Evolutionary conservation across 2,329 filamentous ascomycete species (phyloP).

Genomic region (Diaporthe destruens): DNA sequence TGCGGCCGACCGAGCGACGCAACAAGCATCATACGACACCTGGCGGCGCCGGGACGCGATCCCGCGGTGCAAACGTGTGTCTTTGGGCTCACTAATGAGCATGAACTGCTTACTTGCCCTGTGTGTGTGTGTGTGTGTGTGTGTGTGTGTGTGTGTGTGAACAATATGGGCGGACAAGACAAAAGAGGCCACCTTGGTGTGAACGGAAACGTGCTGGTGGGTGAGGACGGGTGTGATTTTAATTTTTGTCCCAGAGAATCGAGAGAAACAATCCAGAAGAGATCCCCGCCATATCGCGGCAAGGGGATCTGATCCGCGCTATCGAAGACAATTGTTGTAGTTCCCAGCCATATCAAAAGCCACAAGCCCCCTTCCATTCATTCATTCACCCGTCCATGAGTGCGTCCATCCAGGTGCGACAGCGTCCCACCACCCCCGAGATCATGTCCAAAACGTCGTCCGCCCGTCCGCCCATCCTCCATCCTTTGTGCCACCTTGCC

Average conservation of each 20-base stretch:
- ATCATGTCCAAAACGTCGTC: slow-evolving; percentile 17
- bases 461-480: background rate
- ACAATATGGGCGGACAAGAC: background rate
- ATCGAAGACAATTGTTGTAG: slow-evolving; percentile 30
- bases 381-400: slow-evolving; percentile 18
- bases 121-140: too few relatives aligned
- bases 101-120: background rate
- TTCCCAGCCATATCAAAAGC: slow-evolving; percentile 26
- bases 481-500: slow-evolving; percentile 11
- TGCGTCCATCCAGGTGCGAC: background rate
- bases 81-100: slow-evolving; percentile 44
- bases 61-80: too few relatives aligned
- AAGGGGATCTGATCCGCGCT: slow-evolving; percentile 1
- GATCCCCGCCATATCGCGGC: background rate
- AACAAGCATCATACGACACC: slow-evolving; percentile 1
- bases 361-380: slow-evolving; percentile 22
- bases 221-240: background rate
- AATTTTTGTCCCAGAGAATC: slow-evolving; percentile 30
- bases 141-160: too few relatives aligned
- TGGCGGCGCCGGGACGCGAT: background rate
- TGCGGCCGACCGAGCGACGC: background rate
- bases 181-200: too few relatives aligned
- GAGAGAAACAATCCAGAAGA: slow-evolving; percentile 30
- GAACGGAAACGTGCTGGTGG: background rate
- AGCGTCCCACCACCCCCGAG: background rate